phyloP scores from a whole-genome alignment of 768 basidiomycete genomes.

The Fistulinella prunicolor region DNA sequence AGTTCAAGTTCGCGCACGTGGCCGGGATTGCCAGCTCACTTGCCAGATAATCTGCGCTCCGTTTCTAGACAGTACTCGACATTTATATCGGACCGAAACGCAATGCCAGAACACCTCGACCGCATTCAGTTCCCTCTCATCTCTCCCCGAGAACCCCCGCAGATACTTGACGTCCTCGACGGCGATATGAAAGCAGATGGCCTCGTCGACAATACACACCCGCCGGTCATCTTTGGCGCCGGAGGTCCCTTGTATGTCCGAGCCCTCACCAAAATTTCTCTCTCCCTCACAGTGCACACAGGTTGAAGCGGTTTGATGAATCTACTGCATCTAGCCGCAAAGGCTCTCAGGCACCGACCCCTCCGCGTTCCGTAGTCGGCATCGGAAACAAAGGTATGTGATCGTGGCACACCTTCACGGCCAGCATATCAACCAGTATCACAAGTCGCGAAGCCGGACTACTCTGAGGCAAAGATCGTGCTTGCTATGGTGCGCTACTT shows the following conservation, averaged over 20 bases:
- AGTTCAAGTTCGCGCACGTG: too few relatives aligned
- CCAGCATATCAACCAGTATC: not conserved
- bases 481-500: slow-evolving; percentile 77
- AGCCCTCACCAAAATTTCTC: not conserved
- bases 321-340: slow-evolving; percentile 67
- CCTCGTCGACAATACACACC: slow-evolving; percentile 24
- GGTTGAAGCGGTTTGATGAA: slow-evolving; percentile 79
- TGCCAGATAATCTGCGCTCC: too few relatives aligned
- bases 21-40: too few relatives aligned
- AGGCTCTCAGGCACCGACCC: slow-evolving; percentile 71
- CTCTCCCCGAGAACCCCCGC: slow-evolving; percentile 5
- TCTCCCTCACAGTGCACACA: slow-evolving; percentile 25
- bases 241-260: slow-evolving; percentile 67
- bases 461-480: slow-evolving; percentile 97
- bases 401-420: not conserved
- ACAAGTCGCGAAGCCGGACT: slow-evolving; percentile 92
- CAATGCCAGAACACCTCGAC: slow-evolving; percentile 17
- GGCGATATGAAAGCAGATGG: slow-evolving; percentile 26
- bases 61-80: too few relatives aligned
- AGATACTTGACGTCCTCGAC: slow-evolving; percentile 20
- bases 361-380: slow-evolving; percentile 80
- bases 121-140: slow-evolving; percentile 10
- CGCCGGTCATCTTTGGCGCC: slow-evolving; percentile 65
- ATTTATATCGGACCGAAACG: too few relatives aligned
- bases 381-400: slow-evolving; percentile 80